Conservation (phyloP, 352 stramenopile species). For the Pilasporangium apinafurcum region DNA sequence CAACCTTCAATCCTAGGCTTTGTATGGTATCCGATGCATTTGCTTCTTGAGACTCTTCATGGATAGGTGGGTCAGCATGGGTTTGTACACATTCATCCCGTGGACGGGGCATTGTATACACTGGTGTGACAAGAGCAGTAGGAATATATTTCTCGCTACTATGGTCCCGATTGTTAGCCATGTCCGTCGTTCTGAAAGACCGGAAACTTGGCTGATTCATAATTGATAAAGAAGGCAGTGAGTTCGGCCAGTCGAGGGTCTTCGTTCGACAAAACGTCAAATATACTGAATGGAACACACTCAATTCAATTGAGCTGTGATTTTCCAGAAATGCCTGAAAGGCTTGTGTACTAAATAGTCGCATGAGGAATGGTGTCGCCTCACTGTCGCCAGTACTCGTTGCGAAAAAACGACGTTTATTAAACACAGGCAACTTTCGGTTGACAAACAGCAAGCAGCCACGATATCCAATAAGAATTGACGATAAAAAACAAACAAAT, state of each 20-base stretch:
- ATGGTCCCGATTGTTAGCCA: not conserved
- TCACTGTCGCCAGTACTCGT: constrained; percentile 51
- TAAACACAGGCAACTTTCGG: constrained; percentile 82
- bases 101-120: constrained; percentile 18
- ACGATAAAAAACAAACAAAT: constrained; percentile 67
- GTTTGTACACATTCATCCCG: no score
- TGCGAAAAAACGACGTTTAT: constrained; percentile 77
- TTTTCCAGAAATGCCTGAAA: constrained; percentile 81
- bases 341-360: constrained; percentile 64
- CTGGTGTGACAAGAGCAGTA: constrained; percentile 7
- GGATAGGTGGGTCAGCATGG: no score
- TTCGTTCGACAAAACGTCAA: constrained; percentile 48
- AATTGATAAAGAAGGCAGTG: constrained; percentile 19
- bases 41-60: constrained; percentile 1
- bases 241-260: constrained; percentile 40
- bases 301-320: constrained; percentile 60
- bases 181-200: not conserved
- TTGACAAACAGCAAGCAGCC: constrained; percentile 87
- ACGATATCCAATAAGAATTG: constrained; percentile 69
- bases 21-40: not conserved
- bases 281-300: constrained; percentile 76
- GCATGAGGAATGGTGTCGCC: constrained; percentile 56
- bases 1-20: constrained; percentile 20
- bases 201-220: constrained; percentile 5
- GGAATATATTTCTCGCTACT: not conserved